A percentile compares a stretch with the other conserved stretches of the same genome.
These are phyloP conservation scores for Priceomyces castillae DNA, from an alignment of 805 yeast species.

Conservation along the genomic window DNA sequence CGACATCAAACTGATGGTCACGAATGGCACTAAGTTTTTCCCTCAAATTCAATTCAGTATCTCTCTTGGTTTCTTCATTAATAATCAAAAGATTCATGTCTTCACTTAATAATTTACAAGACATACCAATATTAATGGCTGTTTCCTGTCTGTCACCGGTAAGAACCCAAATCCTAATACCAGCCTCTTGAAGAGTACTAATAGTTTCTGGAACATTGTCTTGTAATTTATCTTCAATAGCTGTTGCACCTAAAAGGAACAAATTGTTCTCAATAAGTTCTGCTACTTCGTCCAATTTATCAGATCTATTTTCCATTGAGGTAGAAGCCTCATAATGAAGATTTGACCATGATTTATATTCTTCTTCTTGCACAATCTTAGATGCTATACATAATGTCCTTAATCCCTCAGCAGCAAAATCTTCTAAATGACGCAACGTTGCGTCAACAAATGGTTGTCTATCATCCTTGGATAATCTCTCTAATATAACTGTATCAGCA, in stretches of 20 bases:
- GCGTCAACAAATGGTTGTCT: slow-evolving; percentile 77
- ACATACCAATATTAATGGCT: slow-evolving; percentile 97
- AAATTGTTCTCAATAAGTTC: slow-evolving; percentile 80
- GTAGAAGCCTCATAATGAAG: slow-evolving; percentile 79
- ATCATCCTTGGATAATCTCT: slow-evolving; percentile 62
- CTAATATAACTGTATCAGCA: slow-evolving; percentile 94
- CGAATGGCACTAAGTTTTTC: slow-evolving; percentile 74
- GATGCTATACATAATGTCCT: slow-evolving; percentile 92
- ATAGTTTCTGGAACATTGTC: slow-evolving; percentile 99
- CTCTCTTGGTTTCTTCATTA: slow-evolving; percentile 80
- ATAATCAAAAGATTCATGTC: slow-evolving; percentile 92
- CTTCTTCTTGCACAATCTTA: slow-evolving; percentile 73
- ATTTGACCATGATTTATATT: slow-evolving; percentile 68
- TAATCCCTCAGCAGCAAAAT: slow-evolving; percentile 93
- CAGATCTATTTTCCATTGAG: slow-evolving; percentile 69
- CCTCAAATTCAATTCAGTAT: slow-evolving; percentile 66
- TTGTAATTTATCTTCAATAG: slow-evolving; percentile 95
- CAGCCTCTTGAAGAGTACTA: slow-evolving; percentile 92
- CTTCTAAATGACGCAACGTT: slow-evolving; percentile 85
- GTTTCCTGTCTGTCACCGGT: slow-evolving; percentile 99
- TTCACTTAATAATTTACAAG: slow-evolving; percentile 89
- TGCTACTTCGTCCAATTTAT: slow-evolving; percentile 82
- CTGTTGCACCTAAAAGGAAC: slow-evolving; percentile 91
- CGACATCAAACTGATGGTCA: slow-evolving; percentile 61
- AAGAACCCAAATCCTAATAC: slow-evolving; percentile 94